Evolutionary conservation across 768 basidiomycete genomes (phyloP), one percentile per base, ranked within the genome.

Genomic region (Lactifluus hygrophoroides): DNA sequence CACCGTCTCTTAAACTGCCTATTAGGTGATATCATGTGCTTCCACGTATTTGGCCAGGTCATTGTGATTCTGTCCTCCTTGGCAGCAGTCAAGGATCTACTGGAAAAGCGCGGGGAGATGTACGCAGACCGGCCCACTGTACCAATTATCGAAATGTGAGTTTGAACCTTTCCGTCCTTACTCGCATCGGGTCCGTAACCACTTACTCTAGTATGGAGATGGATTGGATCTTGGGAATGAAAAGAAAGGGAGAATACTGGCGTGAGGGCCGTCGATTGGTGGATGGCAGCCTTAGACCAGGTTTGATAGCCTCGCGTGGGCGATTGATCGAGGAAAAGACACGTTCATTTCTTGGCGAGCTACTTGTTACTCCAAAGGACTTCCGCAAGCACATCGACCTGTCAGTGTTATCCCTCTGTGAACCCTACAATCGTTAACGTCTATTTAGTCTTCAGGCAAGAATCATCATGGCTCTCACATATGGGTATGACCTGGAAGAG

Each of bases 51-150:
- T 30, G 73, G 76, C 19, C 76, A 76, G 53, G 72, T 75, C 9
- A 74, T 80, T 66, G 63, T 83, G 45, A 69, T 84, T 49, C 67
- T 84, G 32, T 79, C 75, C 66, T 76, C 75, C 50, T 56, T 71
- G 57, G 70, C 74, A 52, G 75, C 73, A 5, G 71, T 76, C 25
- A 71, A 72, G 13, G 80, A 77, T 52, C 68, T 84, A 23, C 69
- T 84, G 28, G 81, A 82, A 38, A 81, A 75, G 64, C 74, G 80
- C 47, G 77, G 80, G 54, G 64, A 74, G 17, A 5, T 6, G 1
- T 51, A 59, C 28, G 38, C 57, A n/a, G 51, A 58, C 21, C 48
- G 61, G 17, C 57, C 57, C 17, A 19, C 16, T 1, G 11, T 51
- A 16, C 27, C 61, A 11, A 47, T 63, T 10, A 0, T 17, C 3